Conservation (phyloP, 1,284 basidiomycete genomes). For the Inonotus obliquus region DNA sequence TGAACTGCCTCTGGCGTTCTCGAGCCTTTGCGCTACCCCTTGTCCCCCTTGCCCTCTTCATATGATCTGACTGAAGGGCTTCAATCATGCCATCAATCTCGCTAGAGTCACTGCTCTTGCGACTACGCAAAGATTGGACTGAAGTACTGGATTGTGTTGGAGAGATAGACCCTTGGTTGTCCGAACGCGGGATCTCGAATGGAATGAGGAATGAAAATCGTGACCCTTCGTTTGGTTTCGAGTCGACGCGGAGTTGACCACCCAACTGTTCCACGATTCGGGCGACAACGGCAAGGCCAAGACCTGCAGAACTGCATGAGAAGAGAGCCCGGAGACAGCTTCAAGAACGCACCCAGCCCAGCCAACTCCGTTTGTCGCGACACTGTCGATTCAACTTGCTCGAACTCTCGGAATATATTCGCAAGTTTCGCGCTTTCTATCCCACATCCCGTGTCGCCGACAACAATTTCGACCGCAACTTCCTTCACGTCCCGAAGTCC, state of each 20-base stretch:
- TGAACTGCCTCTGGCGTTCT: neutral
- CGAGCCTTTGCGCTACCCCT: neutral
- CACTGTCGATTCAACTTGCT: constrained; percentile 67
- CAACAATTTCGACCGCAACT: constrained; percentile 66
- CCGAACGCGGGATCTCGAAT: constrained; percentile 31
- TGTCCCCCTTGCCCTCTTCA: constrained; percentile 25
- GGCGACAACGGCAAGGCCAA: constrained; percentile 79
- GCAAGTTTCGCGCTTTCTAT: constrained; percentile 72
- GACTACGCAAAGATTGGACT: constrained; percentile 16
- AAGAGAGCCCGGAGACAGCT: neutral
- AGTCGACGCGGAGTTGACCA: constrained; percentile 79
- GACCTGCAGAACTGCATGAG: constrained; percentile 35
- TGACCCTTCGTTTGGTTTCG: constrained; percentile 64
- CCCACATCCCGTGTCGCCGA: constrained; percentile 78
- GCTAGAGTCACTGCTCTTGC: constrained; percentile 24
- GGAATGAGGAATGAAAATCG: constrained; percentile 72
- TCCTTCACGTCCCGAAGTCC: constrained; percentile 42
- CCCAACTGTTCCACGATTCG: constrained; percentile 80
- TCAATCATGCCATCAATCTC: constrained; percentile 69
- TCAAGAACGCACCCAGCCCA: constrained; percentile 45
- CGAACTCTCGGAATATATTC: constrained; percentile 83
- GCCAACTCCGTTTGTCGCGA: constrained; percentile 32
- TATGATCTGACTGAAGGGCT: constrained; percentile 45
- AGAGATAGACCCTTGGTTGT: constrained; percentile 19
- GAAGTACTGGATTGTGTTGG: constrained; percentile 17